A percentile compares a stretch with the other conserved stretches of the same genome.
These are phyloP conservation scores for Chondrostereum purpureum DNA, from an alignment of 1,284 basidiomycete species.

Conservation along the genomic window DNA sequence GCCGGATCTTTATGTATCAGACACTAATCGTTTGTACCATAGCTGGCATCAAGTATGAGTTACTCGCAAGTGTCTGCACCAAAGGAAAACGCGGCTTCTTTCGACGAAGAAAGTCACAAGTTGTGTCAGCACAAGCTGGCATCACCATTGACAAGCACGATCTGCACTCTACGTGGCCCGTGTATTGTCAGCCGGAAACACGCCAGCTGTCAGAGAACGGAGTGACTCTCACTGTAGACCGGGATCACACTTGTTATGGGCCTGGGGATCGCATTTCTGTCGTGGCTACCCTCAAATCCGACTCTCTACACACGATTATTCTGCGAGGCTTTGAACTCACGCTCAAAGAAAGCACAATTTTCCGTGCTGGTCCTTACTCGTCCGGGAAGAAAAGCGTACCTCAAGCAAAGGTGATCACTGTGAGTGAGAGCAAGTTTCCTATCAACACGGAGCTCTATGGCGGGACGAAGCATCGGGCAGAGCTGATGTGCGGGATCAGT, in stretches of 20 bases:
- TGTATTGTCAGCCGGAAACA: constrained; percentile 74
- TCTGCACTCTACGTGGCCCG: constrained; percentile 83
- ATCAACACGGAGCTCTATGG: constrained; percentile 67
- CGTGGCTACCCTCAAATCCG: constrained; percentile 64
- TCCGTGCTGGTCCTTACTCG: constrained; percentile 49
- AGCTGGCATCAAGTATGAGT: constrained; percentile 78
- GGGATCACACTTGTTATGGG: constrained; percentile 71
- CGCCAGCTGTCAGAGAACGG: constrained; percentile 62
- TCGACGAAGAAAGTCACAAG: constrained; percentile 58
- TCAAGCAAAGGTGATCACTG: constrained; percentile 42
- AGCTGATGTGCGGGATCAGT: constrained; percentile 64
- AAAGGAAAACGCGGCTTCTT: constrained; percentile 79
- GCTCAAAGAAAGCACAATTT: constrained; percentile 69
- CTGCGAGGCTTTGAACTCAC: constrained; percentile 78
- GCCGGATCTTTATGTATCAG: too few species aligned
- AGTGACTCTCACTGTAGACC: constrained; percentile 69
- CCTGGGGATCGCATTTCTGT: constrained; percentile 77
- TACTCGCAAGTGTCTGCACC: constrained; percentile 76
- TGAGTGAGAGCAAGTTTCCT: constrained; percentile 63
- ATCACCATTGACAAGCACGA: constrained; percentile 88
- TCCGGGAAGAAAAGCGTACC: constrained; percentile 52
- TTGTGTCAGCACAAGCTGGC: constrained; percentile 52
- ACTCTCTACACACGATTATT: constrained; percentile 53
- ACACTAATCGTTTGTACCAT: background rate
- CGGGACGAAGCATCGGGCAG: constrained; percentile 63